Evolutionary conservation across 176 grass and related monocot species (phyloP).

Genomic region (Eleusine indica): DNA sequence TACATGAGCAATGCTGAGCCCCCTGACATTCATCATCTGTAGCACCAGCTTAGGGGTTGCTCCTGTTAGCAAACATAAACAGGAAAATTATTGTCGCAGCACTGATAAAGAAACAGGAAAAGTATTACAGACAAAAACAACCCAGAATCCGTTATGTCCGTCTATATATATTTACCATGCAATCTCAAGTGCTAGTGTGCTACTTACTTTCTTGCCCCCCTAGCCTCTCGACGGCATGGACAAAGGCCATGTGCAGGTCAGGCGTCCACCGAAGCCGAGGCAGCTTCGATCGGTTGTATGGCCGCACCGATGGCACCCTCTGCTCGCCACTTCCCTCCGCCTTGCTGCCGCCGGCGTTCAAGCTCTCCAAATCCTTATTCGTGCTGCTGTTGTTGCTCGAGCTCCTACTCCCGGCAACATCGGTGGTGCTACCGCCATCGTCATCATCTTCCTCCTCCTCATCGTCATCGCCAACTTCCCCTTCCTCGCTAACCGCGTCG

Average conservation of each 20-base stretch:
- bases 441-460: conserved; percentile 16
- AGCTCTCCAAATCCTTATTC: conserved; percentile 39
- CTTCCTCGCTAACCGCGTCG: conserved; percentile 44
- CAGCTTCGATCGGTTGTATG: conserved; percentile 85
- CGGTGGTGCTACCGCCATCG: conserved; percentile 52
- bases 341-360: conserved; percentile 28
- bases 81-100: neutral
- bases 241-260: conserved; percentile 85
- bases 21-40: conserved; percentile 99
- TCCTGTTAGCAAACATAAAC: conserved; percentile 48
- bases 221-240: conserved; percentile 85
- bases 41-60: conserved; percentile 96
- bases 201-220: conserved; percentile 96
- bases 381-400: conserved; percentile 62
- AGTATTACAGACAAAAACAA: neutral
- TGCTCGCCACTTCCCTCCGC: conserved; percentile 40
- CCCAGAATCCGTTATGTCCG: neutral
- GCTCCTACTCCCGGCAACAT: conserved; percentile 53
- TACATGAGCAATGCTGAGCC: conserved; percentile 96
- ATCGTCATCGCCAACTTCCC: conserved; percentile 35
- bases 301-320: conserved; percentile 60
- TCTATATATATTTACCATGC: neutral
- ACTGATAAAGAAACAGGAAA: neutral
- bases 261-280: conserved; percentile 93
- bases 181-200: neutral